phyloP scores from a whole-genome alignment of 805 yeast species.

The Candida sonorensis region DNA sequence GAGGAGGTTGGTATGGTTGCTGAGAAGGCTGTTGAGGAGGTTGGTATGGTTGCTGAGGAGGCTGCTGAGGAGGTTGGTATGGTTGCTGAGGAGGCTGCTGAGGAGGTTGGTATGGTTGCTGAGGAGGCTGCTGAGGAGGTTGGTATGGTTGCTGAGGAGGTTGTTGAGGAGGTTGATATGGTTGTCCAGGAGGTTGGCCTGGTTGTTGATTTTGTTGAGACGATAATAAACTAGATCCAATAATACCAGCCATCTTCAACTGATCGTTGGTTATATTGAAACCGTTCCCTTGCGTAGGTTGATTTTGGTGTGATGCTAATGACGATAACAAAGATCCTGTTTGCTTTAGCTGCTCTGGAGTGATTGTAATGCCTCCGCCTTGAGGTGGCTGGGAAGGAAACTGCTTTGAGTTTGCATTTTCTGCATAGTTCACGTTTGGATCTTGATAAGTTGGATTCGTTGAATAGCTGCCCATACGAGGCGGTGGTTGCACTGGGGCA shows the following conservation, averaged over 20 bases:
- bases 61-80: constrained; percentile 1
- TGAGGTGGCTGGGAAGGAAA: too few relatives aligned
- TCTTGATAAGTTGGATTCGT: too few relatives aligned
- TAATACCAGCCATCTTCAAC: constrained; percentile 10
- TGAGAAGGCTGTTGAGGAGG: constrained; percentile 1
- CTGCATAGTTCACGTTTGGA: too few relatives aligned
- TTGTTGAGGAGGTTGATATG: constrained; percentile 2
- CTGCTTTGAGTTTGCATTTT: too few relatives aligned
- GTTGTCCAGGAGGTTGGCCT: constrained; percentile 4
- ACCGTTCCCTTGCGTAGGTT: constrained; percentile 7
- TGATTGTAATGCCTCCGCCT: too few relatives aligned
- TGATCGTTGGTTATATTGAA: constrained; percentile 9
- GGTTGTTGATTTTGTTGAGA: constrained; percentile 3
- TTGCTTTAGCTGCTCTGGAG: too few relatives aligned
- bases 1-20: constrained; percentile 4
- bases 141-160: not conserved
- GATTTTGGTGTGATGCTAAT: too few relatives aligned
- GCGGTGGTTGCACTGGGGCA: constrained; percentile 10
- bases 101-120: not conserved
- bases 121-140: not conserved
- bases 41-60: constrained; percentile 4
- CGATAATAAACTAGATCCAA: constrained; percentile 4
- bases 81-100: constrained; percentile 4
- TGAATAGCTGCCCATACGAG: too few relatives aligned
- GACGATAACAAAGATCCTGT: too few relatives aligned